phyloP scores from a whole-genome alignment of 805 yeast genomes.

The Dipodascus albidus region DNA sequence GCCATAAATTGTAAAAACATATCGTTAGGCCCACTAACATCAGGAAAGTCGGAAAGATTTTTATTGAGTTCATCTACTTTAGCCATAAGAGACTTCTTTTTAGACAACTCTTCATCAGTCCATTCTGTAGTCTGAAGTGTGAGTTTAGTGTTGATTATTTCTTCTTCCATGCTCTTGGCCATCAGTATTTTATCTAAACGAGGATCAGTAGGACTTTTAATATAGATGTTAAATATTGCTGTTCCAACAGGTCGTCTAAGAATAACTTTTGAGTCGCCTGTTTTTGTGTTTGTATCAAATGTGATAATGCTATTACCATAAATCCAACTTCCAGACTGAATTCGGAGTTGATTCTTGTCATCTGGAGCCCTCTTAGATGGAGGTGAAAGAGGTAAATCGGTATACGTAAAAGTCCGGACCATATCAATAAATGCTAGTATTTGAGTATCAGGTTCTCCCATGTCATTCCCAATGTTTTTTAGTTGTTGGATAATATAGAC shows the following conservation, averaged over 20 bases:
- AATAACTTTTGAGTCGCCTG: constrained; percentile 40
- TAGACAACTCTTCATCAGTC: neutral
- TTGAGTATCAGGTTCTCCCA: constrained; percentile 32
- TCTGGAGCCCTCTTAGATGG: neutral
- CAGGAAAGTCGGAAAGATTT: constrained; percentile 17
- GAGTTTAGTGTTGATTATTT: constrained; percentile 22
- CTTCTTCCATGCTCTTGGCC: constrained; percentile 27
- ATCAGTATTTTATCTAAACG: neutral
- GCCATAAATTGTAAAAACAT: constrained; percentile 40
- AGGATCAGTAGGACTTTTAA: neutral
- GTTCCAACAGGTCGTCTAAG: constrained; percentile 62
- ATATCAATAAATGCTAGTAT: constrained; percentile 57
- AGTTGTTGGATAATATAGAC: constrained; percentile 40
- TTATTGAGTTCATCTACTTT: neutral
- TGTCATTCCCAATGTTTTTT: neutral
- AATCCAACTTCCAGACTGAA: constrained; percentile 39
- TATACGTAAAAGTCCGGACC: constrained; percentile 51
- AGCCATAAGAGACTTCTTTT: neutral
- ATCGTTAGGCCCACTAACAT: constrained; percentile 30
- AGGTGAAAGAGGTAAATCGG: constrained; percentile 33
- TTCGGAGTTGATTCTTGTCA: constrained; percentile 8
- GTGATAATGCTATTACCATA: constrained; percentile 46
- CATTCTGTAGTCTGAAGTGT: neutral
- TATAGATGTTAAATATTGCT: constrained; percentile 32
- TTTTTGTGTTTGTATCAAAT: constrained; percentile 38